Percentiles rank a stretch among this genome's conserved stretches.
phyloP scores from a whole-genome alignment of 371 early-diverging fungal species.

The Mortierella sp. region DNA sequence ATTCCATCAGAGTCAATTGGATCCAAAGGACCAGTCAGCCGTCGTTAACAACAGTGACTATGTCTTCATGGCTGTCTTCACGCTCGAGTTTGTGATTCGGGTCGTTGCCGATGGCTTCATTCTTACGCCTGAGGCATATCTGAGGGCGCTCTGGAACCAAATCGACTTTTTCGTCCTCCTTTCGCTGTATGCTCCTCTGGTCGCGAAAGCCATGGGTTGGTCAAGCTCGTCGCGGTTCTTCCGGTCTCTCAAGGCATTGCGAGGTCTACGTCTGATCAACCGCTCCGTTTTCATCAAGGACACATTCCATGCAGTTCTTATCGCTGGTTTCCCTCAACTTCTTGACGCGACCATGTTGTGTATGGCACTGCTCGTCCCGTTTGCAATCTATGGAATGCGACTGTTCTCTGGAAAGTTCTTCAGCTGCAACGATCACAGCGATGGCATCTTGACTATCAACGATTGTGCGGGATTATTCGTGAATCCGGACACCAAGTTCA shows the following conservation, averaged over 20 bases:
- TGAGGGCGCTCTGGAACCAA: constrained; percentile 71
- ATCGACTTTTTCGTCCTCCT: constrained; percentile 75
- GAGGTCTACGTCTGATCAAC: constrained; percentile 74
- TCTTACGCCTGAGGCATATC: constrained; percentile 74
- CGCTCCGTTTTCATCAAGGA: constrained; percentile 64
- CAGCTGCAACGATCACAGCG: constrained; percentile 64
- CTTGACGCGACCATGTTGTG: constrained; percentile 68
- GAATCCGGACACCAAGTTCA: not conserved
- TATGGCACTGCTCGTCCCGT: constrained; percentile 70
- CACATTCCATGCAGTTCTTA: constrained; percentile 69
- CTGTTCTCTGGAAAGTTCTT: constrained; percentile 69
- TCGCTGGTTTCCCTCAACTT: constrained; percentile 67
- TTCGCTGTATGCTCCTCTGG: constrained; percentile 65
- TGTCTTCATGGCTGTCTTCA: constrained; percentile 67
- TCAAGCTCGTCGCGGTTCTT: constrained; percentile 67
- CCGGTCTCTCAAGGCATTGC: constrained; percentile 71
- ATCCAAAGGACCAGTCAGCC: constrained; percentile 7
- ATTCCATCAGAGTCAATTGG: constrained; percentile 38
- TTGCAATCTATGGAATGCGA: constrained; percentile 75
- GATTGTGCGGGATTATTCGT: constrained; percentile 60
- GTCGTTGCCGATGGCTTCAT: constrained; percentile 75
- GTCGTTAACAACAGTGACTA: constrained; percentile 54
- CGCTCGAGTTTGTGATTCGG: constrained; percentile 69
- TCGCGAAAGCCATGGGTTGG: constrained; percentile 58
- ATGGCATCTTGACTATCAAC: constrained; percentile 25